Evolutionary conservation across 352 stramenopile species (phyloP), one percentile per base, ranked within the genome.

Genomic region (Phytophthora citrophthora): DNA sequence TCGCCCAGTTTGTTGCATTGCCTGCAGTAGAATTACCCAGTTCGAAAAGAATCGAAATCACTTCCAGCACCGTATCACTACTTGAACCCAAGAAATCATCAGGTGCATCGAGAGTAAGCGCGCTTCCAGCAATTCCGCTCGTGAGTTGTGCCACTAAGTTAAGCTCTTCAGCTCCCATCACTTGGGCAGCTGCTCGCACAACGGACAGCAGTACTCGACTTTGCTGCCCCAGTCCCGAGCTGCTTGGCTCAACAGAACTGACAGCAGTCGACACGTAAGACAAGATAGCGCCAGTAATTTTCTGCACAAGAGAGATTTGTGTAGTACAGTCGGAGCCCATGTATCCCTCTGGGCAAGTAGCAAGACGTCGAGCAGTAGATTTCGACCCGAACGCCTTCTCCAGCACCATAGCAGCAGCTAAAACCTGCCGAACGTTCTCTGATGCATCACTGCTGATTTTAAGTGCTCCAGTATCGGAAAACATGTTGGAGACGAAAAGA

Each of bases 391-490:
- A 72, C 0, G 80, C 75, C 8, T 68, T 66, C 16, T 87, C 52
- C 46, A 91, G 38, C 10, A 91, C 68, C 34, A 81, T 70, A 2
- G 79, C 74, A 3, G 68, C 80, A 2, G 77, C 76, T 4, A 91
- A 40, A 0, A 87, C 47, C 4, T 75, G 59, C 10, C 70, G 79
- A 10, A 76, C 54, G 15, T 77, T 66, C 2, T 72, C 64, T 1
- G 71, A 72, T 2, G 49, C 51, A 12, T 79, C 61, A n/a, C 24
- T 60, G 11, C 54, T 62, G 2, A 44, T 59, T 11, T 52, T 57
- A 6, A 62, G 18, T 15, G 48, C 15, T 7, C 49, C 66, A 32
- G 29, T 12, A 44, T 47, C 1, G 64, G 12, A n/a, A 15, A 89
- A 48, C n/a, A 90, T 54, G 1, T 32, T 45, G 1, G 66, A 79